These are phyloP conservation scores for Physcia stellaris DNA, from an alignment of 495 filamentous ascomycete species.

Conservation along the genomic window DNA sequence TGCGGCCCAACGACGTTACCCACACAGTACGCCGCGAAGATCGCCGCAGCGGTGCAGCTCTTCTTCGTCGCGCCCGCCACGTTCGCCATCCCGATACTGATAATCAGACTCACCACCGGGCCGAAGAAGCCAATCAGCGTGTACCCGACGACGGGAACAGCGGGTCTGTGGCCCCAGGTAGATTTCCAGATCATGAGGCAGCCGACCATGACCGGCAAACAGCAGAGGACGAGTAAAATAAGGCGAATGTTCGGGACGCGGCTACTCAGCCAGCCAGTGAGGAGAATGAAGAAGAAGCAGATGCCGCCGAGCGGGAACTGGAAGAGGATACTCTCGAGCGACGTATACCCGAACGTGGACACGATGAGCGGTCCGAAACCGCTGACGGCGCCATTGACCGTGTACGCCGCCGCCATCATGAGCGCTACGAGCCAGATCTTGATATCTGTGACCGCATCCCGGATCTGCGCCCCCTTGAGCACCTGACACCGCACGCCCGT, in stretches of 20 bases:
- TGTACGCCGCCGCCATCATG: slow-evolving; percentile 52
- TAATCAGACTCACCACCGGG: slow-evolving; percentile 48
- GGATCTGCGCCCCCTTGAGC: slow-evolving; percentile 35
- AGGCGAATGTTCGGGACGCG: slow-evolving; percentile 49
- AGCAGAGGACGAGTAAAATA: slow-evolving; percentile 46
- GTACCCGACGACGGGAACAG: slow-evolving; percentile 52
- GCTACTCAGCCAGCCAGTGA: slow-evolving; percentile 47
- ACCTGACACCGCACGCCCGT: slow-evolving; percentile 38
- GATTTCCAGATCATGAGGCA: slow-evolving; percentile 64
- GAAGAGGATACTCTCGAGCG: slow-evolving; percentile 52
- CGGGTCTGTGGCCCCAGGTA: slow-evolving; percentile 47
- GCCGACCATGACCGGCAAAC: slow-evolving; percentile 59
- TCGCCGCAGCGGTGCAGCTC: slow-evolving; percentile 54
- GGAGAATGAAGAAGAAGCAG: slow-evolving; percentile 47
- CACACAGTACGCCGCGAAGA: slow-evolving; percentile 62
- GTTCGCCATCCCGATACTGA: slow-evolving; percentile 55
- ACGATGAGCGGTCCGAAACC: slow-evolving; percentile 67
- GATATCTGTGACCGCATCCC: slow-evolving; percentile 32
- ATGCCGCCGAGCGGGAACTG: slow-evolving; percentile 60
- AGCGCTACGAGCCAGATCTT: slow-evolving; percentile 40
- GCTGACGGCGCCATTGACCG: slow-evolving; percentile 62
- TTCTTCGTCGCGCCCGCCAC: slow-evolving; percentile 71
- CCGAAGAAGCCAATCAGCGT: slow-evolving; percentile 60
- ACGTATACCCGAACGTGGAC: slow-evolving; percentile 48
- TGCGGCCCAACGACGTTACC: slow-evolving; percentile 61